phyloP scores from a whole-genome alignment of 331 rosid genomes.

The Ulmus americana region DNA sequence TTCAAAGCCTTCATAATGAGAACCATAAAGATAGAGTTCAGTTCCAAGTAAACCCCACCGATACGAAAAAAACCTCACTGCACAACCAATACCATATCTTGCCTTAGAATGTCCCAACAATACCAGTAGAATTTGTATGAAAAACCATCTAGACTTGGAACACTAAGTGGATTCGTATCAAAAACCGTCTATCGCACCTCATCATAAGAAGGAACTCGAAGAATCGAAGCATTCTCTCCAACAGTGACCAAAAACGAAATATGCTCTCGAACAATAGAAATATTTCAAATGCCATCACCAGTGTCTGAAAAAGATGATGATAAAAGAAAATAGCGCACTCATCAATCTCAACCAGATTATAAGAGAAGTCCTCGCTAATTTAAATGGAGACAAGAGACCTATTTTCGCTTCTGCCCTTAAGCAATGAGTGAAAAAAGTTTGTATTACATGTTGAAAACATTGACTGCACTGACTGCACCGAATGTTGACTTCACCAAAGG shows the following conservation, averaged over 20 bases:
- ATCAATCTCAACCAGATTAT: background rate
- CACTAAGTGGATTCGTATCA: background rate
- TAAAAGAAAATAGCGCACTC: too few relatives aligned
- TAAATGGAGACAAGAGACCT: background rate
- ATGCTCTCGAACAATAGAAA: background rate
- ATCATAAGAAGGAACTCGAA: background rate
- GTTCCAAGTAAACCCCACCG: background rate
- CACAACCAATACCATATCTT: background rate
- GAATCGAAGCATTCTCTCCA: background rate
- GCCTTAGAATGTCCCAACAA: background rate
- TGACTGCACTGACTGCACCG: too few relatives aligned
- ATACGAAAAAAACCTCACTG: background rate
- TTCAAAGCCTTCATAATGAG: background rate
- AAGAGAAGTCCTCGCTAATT: background rate
- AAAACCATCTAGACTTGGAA: background rate
- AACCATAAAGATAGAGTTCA: background rate
- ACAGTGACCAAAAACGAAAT: background rate
- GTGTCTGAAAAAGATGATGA: too few relatives aligned
- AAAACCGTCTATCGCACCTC: too few relatives aligned
- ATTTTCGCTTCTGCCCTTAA: background rate
- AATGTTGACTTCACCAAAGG: too few relatives aligned
- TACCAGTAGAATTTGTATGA: too few relatives aligned
- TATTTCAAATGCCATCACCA: too few relatives aligned
- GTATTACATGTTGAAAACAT: too few relatives aligned
- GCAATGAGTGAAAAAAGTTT: background rate